These are phyloP conservation scores for Aurifilum marmelostoma DNA, from an alignment of 2,329 filamentous ascomycete species.

Conservation along the genomic window DNA sequence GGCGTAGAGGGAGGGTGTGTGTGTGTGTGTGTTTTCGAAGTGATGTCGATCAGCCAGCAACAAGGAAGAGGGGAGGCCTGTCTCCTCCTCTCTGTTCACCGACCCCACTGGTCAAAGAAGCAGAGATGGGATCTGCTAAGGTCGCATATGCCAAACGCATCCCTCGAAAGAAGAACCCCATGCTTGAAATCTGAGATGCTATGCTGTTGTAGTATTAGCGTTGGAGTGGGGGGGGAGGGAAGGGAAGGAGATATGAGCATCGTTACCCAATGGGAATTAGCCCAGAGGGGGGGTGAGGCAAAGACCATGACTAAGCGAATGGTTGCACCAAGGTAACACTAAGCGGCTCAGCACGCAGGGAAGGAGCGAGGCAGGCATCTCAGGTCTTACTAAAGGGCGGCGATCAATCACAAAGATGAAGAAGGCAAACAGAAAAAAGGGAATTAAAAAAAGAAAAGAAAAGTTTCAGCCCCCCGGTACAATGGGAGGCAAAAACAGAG, in stretches of 20 bases:
- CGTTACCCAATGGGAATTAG: background rate
- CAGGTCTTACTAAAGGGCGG: background rate
- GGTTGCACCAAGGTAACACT: background rate
- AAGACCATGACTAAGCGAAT: background rate
- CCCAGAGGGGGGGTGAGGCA: background rate
- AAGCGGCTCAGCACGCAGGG: slow-evolving; percentile 6
- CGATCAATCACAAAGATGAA: slow-evolving; percentile 10
- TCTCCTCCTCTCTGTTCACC: slow-evolving; percentile 2
- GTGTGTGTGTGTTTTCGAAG: too few species aligned
- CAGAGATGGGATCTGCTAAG: background rate
- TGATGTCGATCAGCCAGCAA: background rate
- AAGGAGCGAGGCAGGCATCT: background rate
- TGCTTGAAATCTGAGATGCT: background rate
- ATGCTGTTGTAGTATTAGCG: background rate
- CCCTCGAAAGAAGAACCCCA: background rate
- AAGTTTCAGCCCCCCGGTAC: background rate
- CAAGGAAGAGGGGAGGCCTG: too few species aligned
- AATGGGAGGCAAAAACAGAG: slow-evolving; percentile 3
- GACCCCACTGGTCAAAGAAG: background rate
- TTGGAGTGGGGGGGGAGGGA: background rate
- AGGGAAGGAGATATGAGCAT: background rate
- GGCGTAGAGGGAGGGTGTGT: background rate
- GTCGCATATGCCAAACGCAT: slow-evolving; percentile 6
- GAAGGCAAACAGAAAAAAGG: too few species aligned
- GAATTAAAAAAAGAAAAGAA: background rate